Conservation (phyloP, 2,329 filamentous ascomycete species). For the Aureobasidium sp. region DNA sequence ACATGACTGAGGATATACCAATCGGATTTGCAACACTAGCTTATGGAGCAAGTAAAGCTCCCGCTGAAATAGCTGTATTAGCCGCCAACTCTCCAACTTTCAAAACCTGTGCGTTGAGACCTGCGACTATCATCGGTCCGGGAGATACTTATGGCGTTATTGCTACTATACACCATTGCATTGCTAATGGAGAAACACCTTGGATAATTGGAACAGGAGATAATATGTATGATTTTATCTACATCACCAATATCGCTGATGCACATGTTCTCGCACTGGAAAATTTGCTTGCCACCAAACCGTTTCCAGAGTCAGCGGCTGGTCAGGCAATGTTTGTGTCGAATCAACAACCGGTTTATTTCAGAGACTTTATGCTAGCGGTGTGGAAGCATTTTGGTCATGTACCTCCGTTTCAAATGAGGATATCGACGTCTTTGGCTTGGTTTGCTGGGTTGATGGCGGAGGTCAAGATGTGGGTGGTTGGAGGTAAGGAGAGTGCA, state of each 20-base stretch:
- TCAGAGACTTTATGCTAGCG: slow-evolving; percentile 78
- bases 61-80: slow-evolving; percentile 74
- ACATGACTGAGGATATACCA: slow-evolving; percentile 78
- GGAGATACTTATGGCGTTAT: slow-evolving; percentile 67
- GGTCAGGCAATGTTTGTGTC: slow-evolving; percentile 87
- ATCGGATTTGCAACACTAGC: slow-evolving; percentile 62
- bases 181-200: slow-evolving; percentile 57
- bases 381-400: slow-evolving; percentile 60
- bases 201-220: slow-evolving; percentile 72
- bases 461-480: slow-evolving; percentile 40
- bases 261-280: slow-evolving; percentile 74
- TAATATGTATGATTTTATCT: slow-evolving; percentile 64
- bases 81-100: slow-evolving; percentile 59
- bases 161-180: slow-evolving; percentile 63
- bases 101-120: slow-evolving; percentile 72
- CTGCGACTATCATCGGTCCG: slow-evolving; percentile 84
- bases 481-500: slow-evolving; percentile 33
- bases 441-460: slow-evolving; percentile 38
- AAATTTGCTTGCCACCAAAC: slow-evolving; percentile 50
- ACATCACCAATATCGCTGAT: slow-evolving; percentile 61
- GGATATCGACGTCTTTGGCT: slow-evolving; percentile 40
- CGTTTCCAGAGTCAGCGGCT: slow-evolving; percentile 44
- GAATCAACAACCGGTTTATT: slow-evolving; percentile 80
- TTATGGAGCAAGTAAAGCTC: slow-evolving; percentile 85
- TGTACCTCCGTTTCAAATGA: slow-evolving; percentile 39